Evolutionary conservation across 176 grass and related monocot genomes (phyloP), one percentile per base, ranked within the genome.

Genomic region (Elaeis guineensis): DNA sequence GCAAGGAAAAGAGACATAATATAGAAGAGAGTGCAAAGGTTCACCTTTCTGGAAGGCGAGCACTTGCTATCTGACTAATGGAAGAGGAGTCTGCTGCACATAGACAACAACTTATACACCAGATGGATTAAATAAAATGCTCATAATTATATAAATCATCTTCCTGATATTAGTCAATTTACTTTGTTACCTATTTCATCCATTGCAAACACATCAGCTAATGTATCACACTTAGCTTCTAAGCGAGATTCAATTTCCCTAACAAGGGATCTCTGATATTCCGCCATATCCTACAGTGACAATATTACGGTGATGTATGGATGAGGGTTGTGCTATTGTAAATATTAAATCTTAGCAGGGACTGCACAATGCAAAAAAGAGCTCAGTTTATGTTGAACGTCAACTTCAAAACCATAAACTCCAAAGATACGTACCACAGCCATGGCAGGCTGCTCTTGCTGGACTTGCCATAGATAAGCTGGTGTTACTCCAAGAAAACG

Each of bases 231-330:
- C 59, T 97, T 97, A 54, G 83, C 79, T 75, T 92, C 78, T 69
- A 97, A 79, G n/a, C 87, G 87, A 35, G 87, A 76, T 65, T 97
- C 93, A 55, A 97, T 92, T 82, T 92, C 84, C 62, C 78, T 87
- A 59, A 76, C 59, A 71, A 97, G 72, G 49, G 84, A 74, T 61
- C 84, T 88, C 70, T 97, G 84, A 70, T 97, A 92, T 48, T 92
- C 87, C 17, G 58, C 65, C 76, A 84, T 82, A 70, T 95, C 90
- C 90, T 95, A 71, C 28, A 84, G 70, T 71, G 16, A 52, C 16
- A 60, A 28, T 69, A 54, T 62, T 17, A 30, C 21, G 6, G 5
- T 49, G 29, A 49, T 72, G 19, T 44, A 44, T 44, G 35, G 35
- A 44, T 44, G 35, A 44, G 11, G 35, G 35, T 44, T 12, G 8